These are phyloP conservation scores for Cupressus sempervirens DNA, from an alignment of 75 land plant genomes.

Conservation along the genomic window DNA sequence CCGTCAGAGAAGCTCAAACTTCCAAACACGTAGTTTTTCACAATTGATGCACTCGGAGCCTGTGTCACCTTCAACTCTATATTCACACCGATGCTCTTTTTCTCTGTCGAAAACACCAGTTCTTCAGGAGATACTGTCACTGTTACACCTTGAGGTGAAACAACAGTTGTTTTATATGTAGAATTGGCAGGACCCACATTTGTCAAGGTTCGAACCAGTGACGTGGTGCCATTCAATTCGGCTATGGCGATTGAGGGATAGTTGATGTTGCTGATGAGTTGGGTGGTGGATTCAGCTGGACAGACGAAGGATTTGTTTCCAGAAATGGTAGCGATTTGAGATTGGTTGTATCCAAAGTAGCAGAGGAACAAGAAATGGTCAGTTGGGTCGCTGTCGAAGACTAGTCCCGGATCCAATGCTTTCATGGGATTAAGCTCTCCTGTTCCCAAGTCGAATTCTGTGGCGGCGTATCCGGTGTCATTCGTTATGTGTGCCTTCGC, in stretches of 20 bases:
- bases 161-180: slow-evolving; percentile 34
- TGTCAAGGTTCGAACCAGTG: slow-evolving; percentile 38
- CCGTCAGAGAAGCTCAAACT: slow-evolving; percentile 66
- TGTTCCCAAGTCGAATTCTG: slow-evolving; percentile 44
- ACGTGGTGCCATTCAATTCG: slow-evolving; percentile 8
- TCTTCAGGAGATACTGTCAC: slow-evolving; percentile 47
- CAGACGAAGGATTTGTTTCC: slow-evolving; percentile 26
- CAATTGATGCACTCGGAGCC: slow-evolving; percentile 26
- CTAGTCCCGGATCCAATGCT: slow-evolving; percentile 69
- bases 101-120: slow-evolving; percentile 25
- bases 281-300: not conserved
- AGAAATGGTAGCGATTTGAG: slow-evolving; percentile 33
- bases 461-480: slow-evolving; percentile 25
- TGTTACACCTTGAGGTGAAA: slow-evolving; percentile 29
- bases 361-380: slow-evolving; percentile 63
- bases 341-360: slow-evolving; percentile 45
- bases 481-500: slow-evolving; percentile 25
- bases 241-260: slow-evolving; percentile 66
- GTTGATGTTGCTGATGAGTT: slow-evolving; percentile 57
- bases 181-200: slow-evolving; percentile 47
- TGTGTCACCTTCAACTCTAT: slow-evolving; percentile 11
- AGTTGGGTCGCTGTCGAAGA: slow-evolving; percentile 39
- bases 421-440: slow-evolving; percentile 60
- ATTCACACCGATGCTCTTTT: not conserved
- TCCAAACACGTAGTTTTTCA: slow-evolving; percentile 55